A percentile compares a stretch with the other conserved stretches of the same genome.
Evolutionary conservation across 1,284 basidiomycete genomes (phyloP).

Genomic region (Marasmius oreades): DNA sequence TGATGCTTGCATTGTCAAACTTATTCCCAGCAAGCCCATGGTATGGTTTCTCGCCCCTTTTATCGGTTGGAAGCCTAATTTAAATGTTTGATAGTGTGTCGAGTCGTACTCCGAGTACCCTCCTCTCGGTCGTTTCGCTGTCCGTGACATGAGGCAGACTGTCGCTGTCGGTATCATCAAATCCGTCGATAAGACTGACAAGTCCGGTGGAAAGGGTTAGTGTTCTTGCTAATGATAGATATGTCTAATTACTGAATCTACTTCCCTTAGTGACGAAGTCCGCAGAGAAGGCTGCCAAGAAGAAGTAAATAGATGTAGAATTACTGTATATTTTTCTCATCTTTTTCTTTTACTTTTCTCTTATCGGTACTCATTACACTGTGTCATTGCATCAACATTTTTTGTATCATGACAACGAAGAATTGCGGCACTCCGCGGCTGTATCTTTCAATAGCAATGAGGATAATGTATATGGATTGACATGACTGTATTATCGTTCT

Average conservation of each 20-base stretch:
- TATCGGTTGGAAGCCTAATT: neutral
- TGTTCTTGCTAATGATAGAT: slow-evolving; percentile 13
- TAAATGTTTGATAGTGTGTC: slow-evolving; percentile 54
- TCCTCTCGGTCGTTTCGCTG: slow-evolving; percentile 98
- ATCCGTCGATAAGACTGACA: slow-evolving; percentile 91
- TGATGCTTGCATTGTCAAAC: slow-evolving; percentile 96
- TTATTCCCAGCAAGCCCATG: slow-evolving; percentile 96
- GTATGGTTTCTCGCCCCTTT: slow-evolving; percentile 29
- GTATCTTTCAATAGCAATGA: slow-evolving; percentile 1
- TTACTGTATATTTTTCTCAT: slow-evolving; percentile 44
- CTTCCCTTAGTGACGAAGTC: slow-evolving; percentile 78
- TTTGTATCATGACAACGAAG: slow-evolving; percentile 55
- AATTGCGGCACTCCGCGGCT: slow-evolving; percentile 1
- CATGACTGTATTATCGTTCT: neutral
- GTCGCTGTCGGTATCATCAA: slow-evolving; percentile 98
- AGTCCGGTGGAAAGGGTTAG: slow-evolving; percentile 79
- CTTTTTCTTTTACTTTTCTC: slow-evolving; percentile 44
- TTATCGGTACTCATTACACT: slow-evolving; percentile 46
- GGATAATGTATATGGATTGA: neutral
- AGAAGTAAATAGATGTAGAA: slow-evolving; percentile 91
- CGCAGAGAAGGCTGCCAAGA: slow-evolving; percentile 94
- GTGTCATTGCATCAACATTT: slow-evolving; percentile 32
- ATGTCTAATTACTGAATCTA: slow-evolving; percentile 11
- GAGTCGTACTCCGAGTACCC: slow-evolving; percentile 98
- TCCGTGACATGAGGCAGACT: slow-evolving; percentile 98